Evolutionary conservation across 257 asterid species (phyloP).

Genomic region (Salvia rosmarinus): DNA sequence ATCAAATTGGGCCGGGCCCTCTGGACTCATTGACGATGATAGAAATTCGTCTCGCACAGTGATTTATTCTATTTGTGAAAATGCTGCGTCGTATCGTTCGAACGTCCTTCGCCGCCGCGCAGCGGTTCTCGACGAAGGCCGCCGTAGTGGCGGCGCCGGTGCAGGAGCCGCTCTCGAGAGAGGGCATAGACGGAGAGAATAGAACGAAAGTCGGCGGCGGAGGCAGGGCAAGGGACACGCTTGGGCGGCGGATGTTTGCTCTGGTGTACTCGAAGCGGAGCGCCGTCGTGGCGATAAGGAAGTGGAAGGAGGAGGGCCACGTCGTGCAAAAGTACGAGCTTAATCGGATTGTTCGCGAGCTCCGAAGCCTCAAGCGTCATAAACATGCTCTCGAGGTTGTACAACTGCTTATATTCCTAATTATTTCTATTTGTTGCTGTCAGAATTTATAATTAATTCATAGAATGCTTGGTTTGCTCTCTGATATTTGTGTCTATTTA

Average conservation of each 20-base stretch:
- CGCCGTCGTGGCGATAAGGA: constrained; percentile 69
- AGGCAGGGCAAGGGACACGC: constrained; percentile 48
- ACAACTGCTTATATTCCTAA: background rate
- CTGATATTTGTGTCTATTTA: background rate
- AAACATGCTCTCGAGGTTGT: constrained; percentile 91
- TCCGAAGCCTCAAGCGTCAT: constrained; percentile 72
- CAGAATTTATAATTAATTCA: background rate
- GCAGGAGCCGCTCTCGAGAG: constrained; percentile 30
- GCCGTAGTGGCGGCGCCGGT: constrained; percentile 39
- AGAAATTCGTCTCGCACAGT: background rate
- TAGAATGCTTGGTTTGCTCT: background rate
- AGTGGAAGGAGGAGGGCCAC: constrained; percentile 90
- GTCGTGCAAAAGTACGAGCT: constrained; percentile 74
- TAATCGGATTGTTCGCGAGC: constrained; percentile 87
- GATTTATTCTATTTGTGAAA: background rate
- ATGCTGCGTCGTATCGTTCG: constrained; percentile 47
- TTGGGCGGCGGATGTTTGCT: constrained; percentile 71
- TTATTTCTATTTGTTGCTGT: background rate
- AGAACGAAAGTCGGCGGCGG: constrained; percentile 30
- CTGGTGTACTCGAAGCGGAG: constrained; percentile 74
- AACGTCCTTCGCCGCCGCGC: constrained; percentile 63
- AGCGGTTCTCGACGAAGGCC: constrained; percentile 58
- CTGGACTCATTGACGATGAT: background rate
- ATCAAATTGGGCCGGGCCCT: constrained; percentile 30
- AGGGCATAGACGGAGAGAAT: constrained; percentile 6